phyloP scores from a whole-genome alignment of 352 stramenopile species.

The Phytophthora multivora region DNA sequence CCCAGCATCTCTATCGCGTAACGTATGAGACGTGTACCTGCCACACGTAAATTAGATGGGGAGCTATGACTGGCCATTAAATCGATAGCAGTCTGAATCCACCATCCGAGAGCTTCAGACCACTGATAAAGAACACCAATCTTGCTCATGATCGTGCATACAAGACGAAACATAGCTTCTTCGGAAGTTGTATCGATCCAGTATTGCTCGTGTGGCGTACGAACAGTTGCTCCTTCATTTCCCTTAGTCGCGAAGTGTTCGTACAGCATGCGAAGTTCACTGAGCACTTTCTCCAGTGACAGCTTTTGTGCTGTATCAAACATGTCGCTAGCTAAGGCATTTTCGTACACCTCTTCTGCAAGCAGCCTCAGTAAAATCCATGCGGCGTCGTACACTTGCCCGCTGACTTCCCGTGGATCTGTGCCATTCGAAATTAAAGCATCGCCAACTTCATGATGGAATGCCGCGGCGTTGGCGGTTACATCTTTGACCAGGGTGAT shows the following conservation, averaged over 20 bases:
- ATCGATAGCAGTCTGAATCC: conserved; percentile 30
- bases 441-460: not conserved
- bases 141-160: conserved; percentile 27
- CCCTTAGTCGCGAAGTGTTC: conserved; percentile 21
- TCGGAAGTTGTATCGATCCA: not conserved
- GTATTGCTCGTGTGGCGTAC: not conserved
- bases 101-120: conserved; percentile 27
- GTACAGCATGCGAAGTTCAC: conserved; percentile 27
- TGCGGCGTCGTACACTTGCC: conserved; percentile 27
- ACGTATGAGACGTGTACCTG: conserved; percentile 24
- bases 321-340: not conserved
- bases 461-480: not conserved
- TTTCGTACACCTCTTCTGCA: conserved; percentile 24
- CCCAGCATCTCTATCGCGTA: conserved; percentile 27
- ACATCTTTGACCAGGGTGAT: conserved; percentile 8
- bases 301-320: conserved; percentile 10
- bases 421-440: not conserved
- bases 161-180: conserved; percentile 26
- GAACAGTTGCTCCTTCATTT: not conserved
- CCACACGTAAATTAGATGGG: conserved; percentile 15
- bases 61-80: conserved; percentile 8
- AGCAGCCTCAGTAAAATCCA: conserved; percentile 36
- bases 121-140: conserved; percentile 13
- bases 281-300: conserved; percentile 11
- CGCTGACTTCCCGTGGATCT: conserved; percentile 3